Conservation (phyloP, 1,139 yeast genomes). For the Geotrichum europaeum region DNA sequence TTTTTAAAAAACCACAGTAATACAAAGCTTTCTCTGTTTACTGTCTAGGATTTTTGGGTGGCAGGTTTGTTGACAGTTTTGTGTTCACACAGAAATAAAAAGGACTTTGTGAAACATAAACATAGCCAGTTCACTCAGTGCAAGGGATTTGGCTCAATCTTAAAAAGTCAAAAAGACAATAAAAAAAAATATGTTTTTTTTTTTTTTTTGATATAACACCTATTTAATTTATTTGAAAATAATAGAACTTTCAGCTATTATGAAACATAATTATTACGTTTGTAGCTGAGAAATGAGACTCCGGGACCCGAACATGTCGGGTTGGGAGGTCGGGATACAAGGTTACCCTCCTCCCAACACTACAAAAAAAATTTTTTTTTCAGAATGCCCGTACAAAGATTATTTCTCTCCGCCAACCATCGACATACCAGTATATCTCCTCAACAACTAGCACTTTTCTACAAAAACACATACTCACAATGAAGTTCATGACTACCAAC, state of each 20-base stretch:
- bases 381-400: neutral
- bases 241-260: neutral
- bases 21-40: too few relatives aligned
- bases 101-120: neutral
- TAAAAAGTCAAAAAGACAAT: neutral
- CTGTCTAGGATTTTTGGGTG: neutral
- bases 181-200: neutral
- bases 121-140: neutral
- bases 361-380: constrained; percentile 5
- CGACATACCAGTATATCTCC: neutral
- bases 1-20: too few relatives aligned
- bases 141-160: neutral
- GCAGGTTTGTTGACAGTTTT: neutral
- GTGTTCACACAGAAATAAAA: neutral
- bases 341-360: neutral
- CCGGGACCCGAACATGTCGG: neutral
- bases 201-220: neutral
- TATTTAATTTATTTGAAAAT: too few relatives aligned
- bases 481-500: constrained; percentile 93
- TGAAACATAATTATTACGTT: neutral
- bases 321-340: neutral
- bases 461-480: constrained; percentile 27
- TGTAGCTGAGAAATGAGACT: too few relatives aligned
- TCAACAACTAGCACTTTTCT: neutral
- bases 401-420: neutral